Conservation (phyloP, 352 stramenopile genomes). For the Elongisporangium senticosum region DNA sequence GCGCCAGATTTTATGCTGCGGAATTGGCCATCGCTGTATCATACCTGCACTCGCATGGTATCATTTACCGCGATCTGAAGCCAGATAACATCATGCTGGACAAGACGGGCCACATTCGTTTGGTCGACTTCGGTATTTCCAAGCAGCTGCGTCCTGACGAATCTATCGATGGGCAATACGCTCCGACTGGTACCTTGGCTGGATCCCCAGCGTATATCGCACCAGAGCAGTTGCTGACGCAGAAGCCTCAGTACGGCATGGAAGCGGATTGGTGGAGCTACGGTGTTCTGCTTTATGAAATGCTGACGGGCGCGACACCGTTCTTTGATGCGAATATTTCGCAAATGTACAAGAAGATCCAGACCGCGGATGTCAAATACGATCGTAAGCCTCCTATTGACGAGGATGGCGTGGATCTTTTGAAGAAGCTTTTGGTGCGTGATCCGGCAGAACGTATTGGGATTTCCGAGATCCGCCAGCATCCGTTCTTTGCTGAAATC, state of each 20-base stretch:
- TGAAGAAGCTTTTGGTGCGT: conserved; percentile 73
- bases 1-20: conserved; percentile 80
- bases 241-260: conserved; percentile 84
- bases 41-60: conserved; percentile 82
- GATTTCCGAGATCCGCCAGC: conserved; percentile 49
- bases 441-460: conserved; percentile 62
- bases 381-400: conserved; percentile 61
- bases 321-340: conserved; percentile 86
- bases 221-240: conserved; percentile 74
- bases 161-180: conserved; percentile 33
- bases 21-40: conserved; percentile 83
- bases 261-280: conserved; percentile 91
- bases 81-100: conserved; percentile 89
- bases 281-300: conserved; percentile 87
- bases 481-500: conserved; percentile 68
- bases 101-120: conserved; percentile 76
- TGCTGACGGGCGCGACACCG: conserved; percentile 83
- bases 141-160: conserved; percentile 59
- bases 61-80: conserved; percentile 87
- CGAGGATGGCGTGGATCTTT: conserved; percentile 55
- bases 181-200: conserved; percentile 62
- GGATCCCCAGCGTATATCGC: conserved; percentile 84
- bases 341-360: conserved; percentile 88
- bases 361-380: conserved; percentile 82
- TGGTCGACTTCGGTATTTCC: conserved; percentile 89